A percentile compares a stretch with the other conserved stretches of the same genome.
Evolutionary conservation across 192 early-diverging fungal genomes (phyloP).

Genomic region (Mortierella alpina): DNA sequence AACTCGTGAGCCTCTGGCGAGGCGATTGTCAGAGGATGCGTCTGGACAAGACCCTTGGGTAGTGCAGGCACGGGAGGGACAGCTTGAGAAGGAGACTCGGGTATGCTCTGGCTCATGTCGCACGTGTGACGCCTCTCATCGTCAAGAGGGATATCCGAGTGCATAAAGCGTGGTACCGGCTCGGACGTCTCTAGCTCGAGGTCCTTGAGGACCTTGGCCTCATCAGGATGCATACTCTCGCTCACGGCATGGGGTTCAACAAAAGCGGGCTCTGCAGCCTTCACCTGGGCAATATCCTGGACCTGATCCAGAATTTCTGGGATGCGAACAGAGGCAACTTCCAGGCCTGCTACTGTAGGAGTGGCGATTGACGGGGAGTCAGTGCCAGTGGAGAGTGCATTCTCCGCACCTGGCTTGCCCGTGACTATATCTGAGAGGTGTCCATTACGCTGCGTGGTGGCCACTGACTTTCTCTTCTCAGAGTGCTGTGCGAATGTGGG

Average conservation of each 20-base stretch:
- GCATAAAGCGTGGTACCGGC: slow-evolving; percentile 15
- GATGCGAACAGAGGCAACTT: slow-evolving; percentile 24
- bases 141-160: slow-evolving; percentile 29
- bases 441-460: background rate
- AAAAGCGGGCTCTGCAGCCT: slow-evolving; percentile 3
- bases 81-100: slow-evolving; percentile 2
- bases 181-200: slow-evolving; percentile 5
- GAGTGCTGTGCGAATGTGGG: background rate
- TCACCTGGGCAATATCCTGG: slow-evolving; percentile 10
- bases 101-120: slow-evolving; percentile 46
- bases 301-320: slow-evolving; percentile 5
- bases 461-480: background rate
- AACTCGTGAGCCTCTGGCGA: slow-evolving; percentile 4
- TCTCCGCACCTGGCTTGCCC: background rate
- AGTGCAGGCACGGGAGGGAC: slow-evolving; percentile 38
- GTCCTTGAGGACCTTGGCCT: slow-evolving; percentile 2
- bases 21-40: background rate
- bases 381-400: background rate
- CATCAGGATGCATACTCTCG: background rate
- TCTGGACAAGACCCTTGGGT: slow-evolving; percentile 18
- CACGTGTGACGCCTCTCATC: slow-evolving; percentile 50
- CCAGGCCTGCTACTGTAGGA: slow-evolving; percentile 22
- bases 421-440: slow-evolving; percentile 26
- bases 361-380: slow-evolving; percentile 21
- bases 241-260: background rate